A percentile compares a stretch with the other conserved stretches of the same genome.
Evolutionary conservation across 169 alveolate genomes (phyloP).

Genomic region (Babesia ovis): DNA sequence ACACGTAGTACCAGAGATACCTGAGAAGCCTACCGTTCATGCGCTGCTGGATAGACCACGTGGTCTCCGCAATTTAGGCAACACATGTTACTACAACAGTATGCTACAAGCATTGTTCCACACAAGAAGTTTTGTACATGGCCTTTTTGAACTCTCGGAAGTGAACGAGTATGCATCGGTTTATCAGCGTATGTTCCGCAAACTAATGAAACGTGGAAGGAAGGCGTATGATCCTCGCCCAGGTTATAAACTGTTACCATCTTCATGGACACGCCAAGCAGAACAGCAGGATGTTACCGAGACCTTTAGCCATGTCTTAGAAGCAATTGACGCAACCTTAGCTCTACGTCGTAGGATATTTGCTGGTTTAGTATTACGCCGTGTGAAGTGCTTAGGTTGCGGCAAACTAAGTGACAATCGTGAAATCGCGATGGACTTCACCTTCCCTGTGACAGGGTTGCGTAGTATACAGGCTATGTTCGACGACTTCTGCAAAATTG

Average conservation of each 20-base stretch:
- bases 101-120: constrained; percentile 91
- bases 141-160: constrained; percentile 29
- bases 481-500: constrained; percentile 71
- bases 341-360: constrained; percentile 74
- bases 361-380: constrained; percentile 77
- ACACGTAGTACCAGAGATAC: not conserved
- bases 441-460: constrained; percentile 67
- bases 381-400: constrained; percentile 75
- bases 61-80: constrained; percentile 91
- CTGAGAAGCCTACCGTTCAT: not conserved
- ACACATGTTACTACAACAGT: constrained; percentile 95
- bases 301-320: constrained; percentile 67
- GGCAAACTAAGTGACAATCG: constrained; percentile 65
- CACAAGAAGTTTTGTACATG: constrained; percentile 78
- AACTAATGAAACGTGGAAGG: constrained; percentile 66
- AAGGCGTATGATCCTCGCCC: constrained; percentile 54
- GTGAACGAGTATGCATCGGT: not conserved
- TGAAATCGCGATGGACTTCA: constrained; percentile 73
- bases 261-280: constrained; percentile 42
- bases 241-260: constrained; percentile 69
- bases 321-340: constrained; percentile 69
- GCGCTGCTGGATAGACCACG: constrained; percentile 37
- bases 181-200: constrained; percentile 46
- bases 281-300: constrained; percentile 83
- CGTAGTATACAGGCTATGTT: constrained; percentile 73